Evolutionary conservation across 768 basidiomycete species (phyloP).

Genomic region (Myochromella boudieri): DNA sequence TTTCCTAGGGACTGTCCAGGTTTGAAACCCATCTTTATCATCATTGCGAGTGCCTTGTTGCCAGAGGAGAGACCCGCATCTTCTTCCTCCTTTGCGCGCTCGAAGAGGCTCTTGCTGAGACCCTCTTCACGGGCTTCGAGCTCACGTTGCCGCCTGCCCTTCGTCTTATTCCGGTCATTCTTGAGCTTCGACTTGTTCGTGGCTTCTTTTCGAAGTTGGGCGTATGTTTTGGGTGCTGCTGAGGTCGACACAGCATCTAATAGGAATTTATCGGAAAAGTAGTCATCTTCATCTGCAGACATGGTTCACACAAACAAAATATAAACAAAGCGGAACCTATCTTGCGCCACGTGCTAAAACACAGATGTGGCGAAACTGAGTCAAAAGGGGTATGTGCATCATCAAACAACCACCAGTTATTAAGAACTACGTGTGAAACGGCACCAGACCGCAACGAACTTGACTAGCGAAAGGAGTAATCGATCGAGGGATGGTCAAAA

Average conservation of each 20-base stretch:
- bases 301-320: constrained; percentile 34
- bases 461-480: constrained; percentile 22
- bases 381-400: constrained; percentile 9
- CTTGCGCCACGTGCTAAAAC: neutral
- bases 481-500: constrained; percentile 11
- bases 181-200: constrained; percentile 54
- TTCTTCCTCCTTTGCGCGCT: constrained; percentile 67
- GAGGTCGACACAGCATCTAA: constrained; percentile 35
- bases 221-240: constrained; percentile 59
- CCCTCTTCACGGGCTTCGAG: constrained; percentile 76
- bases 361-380: neutral
- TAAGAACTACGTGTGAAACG: constrained; percentile 34
- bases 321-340: constrained; percentile 15
- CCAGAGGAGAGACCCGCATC: constrained; percentile 47
- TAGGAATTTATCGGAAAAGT: constrained; percentile 87
- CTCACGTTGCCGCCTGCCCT: constrained; percentile 68
- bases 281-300: constrained; percentile 74
- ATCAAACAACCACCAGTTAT: constrained; percentile 24
- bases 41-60: constrained; percentile 84
- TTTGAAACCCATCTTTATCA: constrained; percentile 95
- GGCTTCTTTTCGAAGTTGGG: constrained; percentile 68
- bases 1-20: constrained; percentile 77
- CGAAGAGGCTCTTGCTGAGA: constrained; percentile 77
- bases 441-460: constrained; percentile 46
- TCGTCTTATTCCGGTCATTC: constrained; percentile 66